Percentiles rank a stretch among this genome's conserved stretches.
phyloP scores from a whole-genome alignment of 176 grass and related monocot species.

The Pontederia paniculata region DNA sequence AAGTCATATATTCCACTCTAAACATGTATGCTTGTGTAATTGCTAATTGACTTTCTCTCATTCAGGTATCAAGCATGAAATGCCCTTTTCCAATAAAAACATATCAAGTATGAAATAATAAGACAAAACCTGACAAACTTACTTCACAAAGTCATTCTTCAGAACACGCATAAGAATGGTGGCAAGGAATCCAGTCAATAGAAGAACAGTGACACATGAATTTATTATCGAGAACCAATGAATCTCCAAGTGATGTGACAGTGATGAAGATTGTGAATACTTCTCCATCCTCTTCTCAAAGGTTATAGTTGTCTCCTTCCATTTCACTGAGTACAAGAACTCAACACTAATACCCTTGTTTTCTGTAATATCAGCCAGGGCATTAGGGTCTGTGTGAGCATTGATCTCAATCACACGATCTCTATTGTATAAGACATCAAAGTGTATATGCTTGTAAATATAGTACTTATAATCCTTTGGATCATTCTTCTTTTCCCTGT shows the following conservation, averaged over 20 bases:
- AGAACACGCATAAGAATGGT: conserved; percentile 16
- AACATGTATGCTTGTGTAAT: no score
- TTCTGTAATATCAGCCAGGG: conserved; percentile 1
- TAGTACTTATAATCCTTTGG: conserved; percentile 5
- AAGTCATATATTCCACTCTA: no score
- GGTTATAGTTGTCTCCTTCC: conserved; percentile 12
- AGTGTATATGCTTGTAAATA: conserved; percentile 7
- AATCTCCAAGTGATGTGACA: conserved; percentile 9
- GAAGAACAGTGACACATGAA: conserved; percentile 13
- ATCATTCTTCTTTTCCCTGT: conserved; percentile 1
- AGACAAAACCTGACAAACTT: not conserved
- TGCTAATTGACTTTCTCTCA: no score
- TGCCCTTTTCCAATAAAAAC: no score
- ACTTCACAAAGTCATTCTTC: conserved; percentile 18
- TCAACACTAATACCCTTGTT: conserved; percentile 3
- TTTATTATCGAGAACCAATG: conserved; percentile 18
- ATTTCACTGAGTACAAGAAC: conserved; percentile 12
- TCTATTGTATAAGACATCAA: conserved; percentile 5
- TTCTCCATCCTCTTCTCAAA: conserved; percentile 21
- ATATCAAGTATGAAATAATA: no score
- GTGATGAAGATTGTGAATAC: conserved; percentile 11
- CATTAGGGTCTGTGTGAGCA: conserved; percentile 1
- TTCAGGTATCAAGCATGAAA: no score
- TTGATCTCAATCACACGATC: conserved; percentile 13
- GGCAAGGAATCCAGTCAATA: conserved; percentile 15